Evolutionary conservation across 2,329 filamentous ascomycete genomes (phyloP).

Genomic region (Colletotrichum scovillei): DNA sequence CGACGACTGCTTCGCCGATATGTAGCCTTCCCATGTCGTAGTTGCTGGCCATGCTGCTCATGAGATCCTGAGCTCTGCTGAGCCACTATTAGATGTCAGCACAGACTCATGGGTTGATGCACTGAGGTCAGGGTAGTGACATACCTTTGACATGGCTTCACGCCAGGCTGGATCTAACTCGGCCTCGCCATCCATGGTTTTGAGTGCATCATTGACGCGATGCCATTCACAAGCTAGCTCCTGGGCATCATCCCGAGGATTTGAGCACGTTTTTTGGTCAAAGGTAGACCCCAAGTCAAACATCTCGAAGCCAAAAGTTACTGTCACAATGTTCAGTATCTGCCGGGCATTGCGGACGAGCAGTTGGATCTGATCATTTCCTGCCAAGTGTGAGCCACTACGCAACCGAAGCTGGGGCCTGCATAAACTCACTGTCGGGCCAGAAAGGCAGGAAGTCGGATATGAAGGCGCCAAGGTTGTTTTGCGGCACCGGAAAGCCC

Average conservation of each 20-base stretch:
- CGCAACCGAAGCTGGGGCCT: constrained; percentile 5
- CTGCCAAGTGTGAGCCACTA: constrained; percentile 43
- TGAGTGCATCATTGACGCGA: constrained; percentile 40
- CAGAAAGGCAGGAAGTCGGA: constrained; percentile 83
- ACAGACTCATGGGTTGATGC: too few relatives aligned
- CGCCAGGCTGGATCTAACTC: constrained; percentile 54
- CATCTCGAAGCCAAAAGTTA: constrained; percentile 70
- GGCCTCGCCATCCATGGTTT: constrained; percentile 35
- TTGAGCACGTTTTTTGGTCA: constrained; percentile 39
- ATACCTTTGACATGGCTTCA: constrained; percentile 55
- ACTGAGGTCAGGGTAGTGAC: constrained; percentile 14
- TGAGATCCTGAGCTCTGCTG: constrained; percentile 76
- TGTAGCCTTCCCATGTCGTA: constrained; percentile 79
- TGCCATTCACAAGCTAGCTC: constrained; percentile 79
- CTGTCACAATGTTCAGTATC: constrained; percentile 80
- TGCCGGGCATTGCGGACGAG: constrained; percentile 84
- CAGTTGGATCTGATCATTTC: constrained; percentile 71
- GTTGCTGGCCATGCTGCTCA: constrained; percentile 93
- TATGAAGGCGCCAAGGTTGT: constrained; percentile 90
- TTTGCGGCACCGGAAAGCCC: constrained; percentile 88
- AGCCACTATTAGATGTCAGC: constrained; percentile 65
- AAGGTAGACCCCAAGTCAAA: constrained; percentile 47
- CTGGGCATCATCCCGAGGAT: constrained; percentile 61
- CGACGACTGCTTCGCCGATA: constrained; percentile 54
- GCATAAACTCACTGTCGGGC: constrained; percentile 65